Conservation (phyloP, 78 protist genomes). For the Dictyostelium brefeldianum region DNA sequence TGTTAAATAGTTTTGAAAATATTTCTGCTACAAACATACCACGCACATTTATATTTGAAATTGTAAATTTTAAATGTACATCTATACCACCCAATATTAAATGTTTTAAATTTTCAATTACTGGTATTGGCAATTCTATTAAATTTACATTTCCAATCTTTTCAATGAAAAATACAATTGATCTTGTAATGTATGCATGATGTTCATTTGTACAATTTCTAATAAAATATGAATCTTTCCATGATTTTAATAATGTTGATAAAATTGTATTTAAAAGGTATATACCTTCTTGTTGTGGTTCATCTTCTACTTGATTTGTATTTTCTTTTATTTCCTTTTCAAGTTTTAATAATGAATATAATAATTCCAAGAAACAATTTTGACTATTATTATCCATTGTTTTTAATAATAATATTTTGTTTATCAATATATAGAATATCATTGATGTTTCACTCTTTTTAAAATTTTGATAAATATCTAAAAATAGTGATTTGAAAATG, state of each 20-base stretch:
- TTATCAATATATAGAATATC: conserved; percentile 4
- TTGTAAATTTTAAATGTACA: conserved; percentile 47
- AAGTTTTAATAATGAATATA: background rate
- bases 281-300: background rate
- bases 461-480: conserved; percentile 13
- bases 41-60: conserved; percentile 24
- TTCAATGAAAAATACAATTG: conserved; percentile 30
- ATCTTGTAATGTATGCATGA: conserved; percentile 41
- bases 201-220: conserved; percentile 55
- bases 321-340: background rate
- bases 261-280: background rate
- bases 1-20: conserved; percentile 42
- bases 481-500: conserved; percentile 2
- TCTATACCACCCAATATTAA: conserved; percentile 55
- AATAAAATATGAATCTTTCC: conserved; percentile 59
- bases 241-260: conserved; percentile 39
- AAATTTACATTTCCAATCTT: background rate
- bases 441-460: conserved; percentile 11
- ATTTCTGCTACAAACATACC: conserved; percentile 64
- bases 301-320: background rate
- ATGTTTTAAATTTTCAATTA: background rate
- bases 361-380: conserved; percentile 24
- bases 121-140: background rate
- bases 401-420: conserved; percentile 23
- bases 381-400: conserved; percentile 7